phyloP scores from a whole-genome alignment of 129 eudicot species.

The Centrapalus pauciflorus region DNA sequence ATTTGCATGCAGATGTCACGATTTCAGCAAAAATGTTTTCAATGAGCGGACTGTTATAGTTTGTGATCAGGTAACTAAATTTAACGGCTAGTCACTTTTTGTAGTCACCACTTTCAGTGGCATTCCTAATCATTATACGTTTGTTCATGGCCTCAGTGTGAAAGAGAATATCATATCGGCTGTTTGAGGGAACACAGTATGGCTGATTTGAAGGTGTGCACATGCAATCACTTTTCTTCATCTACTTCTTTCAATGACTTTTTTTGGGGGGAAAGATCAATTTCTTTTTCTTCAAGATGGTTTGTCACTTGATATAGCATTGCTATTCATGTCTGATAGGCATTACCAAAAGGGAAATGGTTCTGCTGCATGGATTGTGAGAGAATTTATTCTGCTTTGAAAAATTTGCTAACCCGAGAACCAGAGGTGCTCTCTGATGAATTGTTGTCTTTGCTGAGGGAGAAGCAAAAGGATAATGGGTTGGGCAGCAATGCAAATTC shows the following conservation, averaged over 20 bases:
- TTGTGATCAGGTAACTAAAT: conserved; percentile 72
- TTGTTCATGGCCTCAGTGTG: conserved; percentile 46
- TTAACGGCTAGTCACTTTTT: not conserved
- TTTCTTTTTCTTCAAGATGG: not conserved
- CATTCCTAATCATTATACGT: not conserved
- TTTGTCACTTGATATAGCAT: not conserved
- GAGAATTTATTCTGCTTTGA: conserved; percentile 56
- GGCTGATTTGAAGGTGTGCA: conserved; percentile 76
- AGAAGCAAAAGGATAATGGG: conserved; percentile 39
- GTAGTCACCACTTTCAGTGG: not conserved
- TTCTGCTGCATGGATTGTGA: conserved; percentile 64
- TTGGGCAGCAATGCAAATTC: conserved; percentile 24
- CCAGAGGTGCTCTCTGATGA: conserved; percentile 60
- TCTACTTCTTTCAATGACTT: not conserved
- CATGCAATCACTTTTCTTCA: not conserved
- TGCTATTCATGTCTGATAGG: conserved; percentile 36
- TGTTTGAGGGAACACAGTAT: conserved; percentile 70
- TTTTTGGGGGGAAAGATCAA: not conserved
- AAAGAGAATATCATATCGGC: conserved; percentile 91
- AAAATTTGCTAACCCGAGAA: conserved; percentile 52
- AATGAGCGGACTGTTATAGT: conserved; percentile 88
- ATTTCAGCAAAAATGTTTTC: conserved; percentile 73
- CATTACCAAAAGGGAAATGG: conserved; percentile 88
- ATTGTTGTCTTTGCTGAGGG: conserved; percentile 41
- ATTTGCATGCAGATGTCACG: conserved; percentile 55